phyloP scores from a whole-genome alignment of 305 asterid species.

The Fraxinus sp. region DNA sequence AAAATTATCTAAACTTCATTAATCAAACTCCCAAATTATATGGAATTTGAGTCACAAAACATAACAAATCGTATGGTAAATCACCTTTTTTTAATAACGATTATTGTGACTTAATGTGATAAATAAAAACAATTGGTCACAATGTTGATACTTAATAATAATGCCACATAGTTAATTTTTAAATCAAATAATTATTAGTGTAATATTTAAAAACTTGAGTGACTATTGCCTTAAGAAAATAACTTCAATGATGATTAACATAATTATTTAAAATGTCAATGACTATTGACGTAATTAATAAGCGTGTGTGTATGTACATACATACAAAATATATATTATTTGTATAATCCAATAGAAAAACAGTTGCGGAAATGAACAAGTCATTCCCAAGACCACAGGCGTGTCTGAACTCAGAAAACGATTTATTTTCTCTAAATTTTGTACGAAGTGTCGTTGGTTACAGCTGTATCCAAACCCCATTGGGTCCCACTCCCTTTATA shows the following conservation, averaged over 20 bases:
- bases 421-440: slow-evolving; percentile 22
- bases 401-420: slow-evolving; percentile 26
- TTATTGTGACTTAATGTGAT: no score
- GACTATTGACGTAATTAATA: not conserved
- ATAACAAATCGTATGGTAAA: no score
- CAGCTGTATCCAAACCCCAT: slow-evolving; percentile 63
- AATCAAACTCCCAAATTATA: no score
- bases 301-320: not conserved
- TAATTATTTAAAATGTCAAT: not conserved
- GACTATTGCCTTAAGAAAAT: no score
- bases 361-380: slow-evolving; percentile 24
- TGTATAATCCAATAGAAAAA: not conserved
- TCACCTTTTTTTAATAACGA: no score
- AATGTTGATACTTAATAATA: no score
- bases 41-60: no score
- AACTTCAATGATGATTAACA: no score
- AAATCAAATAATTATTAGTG: not conserved
- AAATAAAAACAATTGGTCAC: no score
- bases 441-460: slow-evolving; percentile 37
- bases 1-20: not conserved
- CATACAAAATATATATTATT: no score
- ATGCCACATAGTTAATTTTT: not conserved
- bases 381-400: slow-evolving; percentile 32
- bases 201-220: not conserved
- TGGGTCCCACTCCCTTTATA: slow-evolving; percentile 16